Evolutionary conservation across 352 stramenopile genomes (phyloP).

Genomic region (Thalassiosira hispida): DNA sequence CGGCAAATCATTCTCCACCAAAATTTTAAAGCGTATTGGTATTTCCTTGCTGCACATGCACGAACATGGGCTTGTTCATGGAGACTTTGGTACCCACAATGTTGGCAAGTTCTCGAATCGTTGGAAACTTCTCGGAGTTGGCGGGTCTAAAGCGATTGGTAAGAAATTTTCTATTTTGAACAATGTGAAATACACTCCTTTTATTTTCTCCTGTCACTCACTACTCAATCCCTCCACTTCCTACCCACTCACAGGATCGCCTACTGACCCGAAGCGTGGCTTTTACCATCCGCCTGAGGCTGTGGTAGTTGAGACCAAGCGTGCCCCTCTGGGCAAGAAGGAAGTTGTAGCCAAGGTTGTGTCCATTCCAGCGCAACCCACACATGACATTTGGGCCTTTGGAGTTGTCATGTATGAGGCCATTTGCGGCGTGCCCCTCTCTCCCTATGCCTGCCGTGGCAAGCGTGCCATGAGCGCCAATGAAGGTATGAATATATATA

Average conservation of each 20-base stretch:
- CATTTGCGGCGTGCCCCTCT: conserved; percentile 67
- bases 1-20: conserved; percentile 69
- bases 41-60: conserved; percentile 81
- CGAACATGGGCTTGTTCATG: conserved; percentile 78
- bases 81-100: conserved; percentile 82
- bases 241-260: too few relatives aligned
- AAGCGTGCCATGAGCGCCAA: conserved; percentile 70
- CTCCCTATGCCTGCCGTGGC: conserved; percentile 73
- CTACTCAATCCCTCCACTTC: too few relatives aligned
- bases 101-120: conserved; percentile 79
- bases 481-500: conserved; percentile 44
- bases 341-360: conserved; percentile 60
- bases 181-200: too few relatives aligned
- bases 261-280: conserved; percentile 73
- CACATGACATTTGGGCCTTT: conserved; percentile 81
- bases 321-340: conserved; percentile 61
- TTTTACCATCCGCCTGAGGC: conserved; percentile 82
- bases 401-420: conserved; percentile 78
- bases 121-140: conserved; percentile 79
- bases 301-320: conserved; percentile 68
- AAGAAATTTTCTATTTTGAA: too few relatives aligned
- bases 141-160: conserved; percentile 72
- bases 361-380: conserved; percentile 63
- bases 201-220: too few relatives aligned
- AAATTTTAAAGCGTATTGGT: conserved; percentile 77